Evolutionary conservation across 2,329 filamentous ascomycete genomes (phyloP).

Genomic region (Aureobasidium melanogenum): DNA sequence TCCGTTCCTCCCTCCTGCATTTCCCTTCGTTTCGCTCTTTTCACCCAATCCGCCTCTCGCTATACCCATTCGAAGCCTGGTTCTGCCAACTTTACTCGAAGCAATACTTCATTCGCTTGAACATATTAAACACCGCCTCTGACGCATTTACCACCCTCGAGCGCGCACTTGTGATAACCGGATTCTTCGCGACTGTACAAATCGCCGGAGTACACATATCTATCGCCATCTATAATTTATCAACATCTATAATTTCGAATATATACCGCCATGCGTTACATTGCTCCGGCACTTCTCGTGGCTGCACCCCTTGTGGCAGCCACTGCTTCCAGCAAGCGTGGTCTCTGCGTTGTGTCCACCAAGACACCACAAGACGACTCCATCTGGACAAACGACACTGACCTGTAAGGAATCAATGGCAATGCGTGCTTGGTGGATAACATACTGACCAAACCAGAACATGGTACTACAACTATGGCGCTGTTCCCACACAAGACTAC

Average conservation of each 20-base stretch:
- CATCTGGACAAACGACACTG: slow-evolving; percentile 52
- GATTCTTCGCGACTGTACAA: not conserved
- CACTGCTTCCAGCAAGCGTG: slow-evolving; percentile 52
- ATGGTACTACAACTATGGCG: slow-evolving; percentile 80
- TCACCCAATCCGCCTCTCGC: not conserved
- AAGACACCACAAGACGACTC: slow-evolving; percentile 51
- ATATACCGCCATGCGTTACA: slow-evolving; percentile 9
- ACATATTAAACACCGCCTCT: slow-evolving; percentile 4
- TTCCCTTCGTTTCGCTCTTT: not conserved
- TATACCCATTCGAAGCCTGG: not conserved
- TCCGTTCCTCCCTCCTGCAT: not conserved
- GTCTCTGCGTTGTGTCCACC: slow-evolving; percentile 56
- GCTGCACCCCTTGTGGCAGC: slow-evolving; percentile 11
- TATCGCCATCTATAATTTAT: not conserved
- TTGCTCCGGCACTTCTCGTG: not conserved
- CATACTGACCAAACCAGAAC: slow-evolving; percentile 28
- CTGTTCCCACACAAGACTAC: slow-evolving; percentile 35
- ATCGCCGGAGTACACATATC: not conserved
- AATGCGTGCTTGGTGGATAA: not conserved
- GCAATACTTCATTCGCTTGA: not conserved
- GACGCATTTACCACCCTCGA: not conserved
- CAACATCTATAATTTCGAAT: not conserved
- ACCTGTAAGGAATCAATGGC: slow-evolving; percentile 32
- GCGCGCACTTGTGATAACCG: not conserved
- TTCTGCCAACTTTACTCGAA: not conserved